A percentile compares a stretch with the other conserved stretches of the same genome.
phyloP scores from a whole-genome alignment of 2,329 filamentous ascomycete species.

The Dryadomyces quercus-mongolicae region DNA sequence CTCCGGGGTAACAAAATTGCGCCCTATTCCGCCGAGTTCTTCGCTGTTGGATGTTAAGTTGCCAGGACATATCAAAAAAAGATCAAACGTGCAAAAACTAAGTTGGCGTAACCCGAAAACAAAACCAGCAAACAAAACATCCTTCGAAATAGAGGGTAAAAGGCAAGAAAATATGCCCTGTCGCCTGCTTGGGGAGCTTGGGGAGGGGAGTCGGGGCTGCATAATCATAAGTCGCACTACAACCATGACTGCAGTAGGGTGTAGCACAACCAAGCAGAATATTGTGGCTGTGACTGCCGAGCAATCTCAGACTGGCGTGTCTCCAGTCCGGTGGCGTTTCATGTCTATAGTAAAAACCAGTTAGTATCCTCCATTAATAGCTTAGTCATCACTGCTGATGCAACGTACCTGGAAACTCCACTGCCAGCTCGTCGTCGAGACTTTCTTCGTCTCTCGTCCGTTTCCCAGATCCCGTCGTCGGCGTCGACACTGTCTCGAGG shows the following conservation, averaged over 20 bases:
- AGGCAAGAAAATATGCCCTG: no score
- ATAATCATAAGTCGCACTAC: neutral
- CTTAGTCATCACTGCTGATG: neutral
- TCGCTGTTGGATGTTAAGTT: no score
- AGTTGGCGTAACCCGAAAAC: no score
- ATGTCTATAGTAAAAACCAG: slow-evolving; percentile 19
- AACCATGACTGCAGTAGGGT: neutral
- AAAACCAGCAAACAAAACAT: no score
- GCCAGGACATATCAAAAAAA: no score
- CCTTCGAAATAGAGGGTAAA: neutral
- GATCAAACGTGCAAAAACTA: no score
- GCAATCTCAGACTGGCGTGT: slow-evolving; percentile 4
- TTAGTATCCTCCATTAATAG: neutral
- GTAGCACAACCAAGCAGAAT: neutral
- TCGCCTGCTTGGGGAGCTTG: no score
- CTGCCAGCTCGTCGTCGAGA: slow-evolving; percentile 4
- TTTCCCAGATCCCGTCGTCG: slow-evolving; percentile 18
- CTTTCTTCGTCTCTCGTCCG: slow-evolving; percentile 18
- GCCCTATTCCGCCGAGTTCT: no score
- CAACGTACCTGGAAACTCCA: slow-evolving; percentile 22
- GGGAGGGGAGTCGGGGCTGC: neutral
- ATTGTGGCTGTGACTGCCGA: neutral
- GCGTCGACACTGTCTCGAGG: slow-evolving; percentile 11
- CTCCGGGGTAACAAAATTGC: no score
- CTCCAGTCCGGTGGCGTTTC: slow-evolving; percentile 36